phyloP scores from a whole-genome alignment of 2,329 filamentous ascomycete species.

The Xylariaceae sp. region DNA sequence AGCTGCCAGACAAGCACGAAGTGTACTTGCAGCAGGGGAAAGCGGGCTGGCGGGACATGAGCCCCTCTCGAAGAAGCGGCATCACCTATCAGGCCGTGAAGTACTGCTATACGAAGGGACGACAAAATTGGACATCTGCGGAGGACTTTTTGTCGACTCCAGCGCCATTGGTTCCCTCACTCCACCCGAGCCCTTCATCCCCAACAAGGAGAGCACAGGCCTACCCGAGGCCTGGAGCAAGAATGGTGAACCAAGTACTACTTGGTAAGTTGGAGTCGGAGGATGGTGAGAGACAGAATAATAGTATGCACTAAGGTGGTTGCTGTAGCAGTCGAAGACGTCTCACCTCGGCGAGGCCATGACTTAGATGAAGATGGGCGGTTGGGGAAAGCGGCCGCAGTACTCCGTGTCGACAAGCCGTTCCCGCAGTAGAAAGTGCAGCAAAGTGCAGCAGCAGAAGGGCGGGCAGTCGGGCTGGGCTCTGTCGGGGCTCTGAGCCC shows the following conservation, averaged over 20 bases:
- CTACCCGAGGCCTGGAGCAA: not conserved
- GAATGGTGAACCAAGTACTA: not conserved
- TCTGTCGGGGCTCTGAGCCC: no score
- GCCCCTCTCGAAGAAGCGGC: not conserved
- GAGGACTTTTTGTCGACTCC: slow-evolving; percentile 16
- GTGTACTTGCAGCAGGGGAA: not conserved
- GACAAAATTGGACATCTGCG: slow-evolving; percentile 15
- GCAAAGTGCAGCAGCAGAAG: no score
- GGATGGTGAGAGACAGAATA: not conserved
- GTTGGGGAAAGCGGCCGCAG: no score
- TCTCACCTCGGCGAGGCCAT: no score
- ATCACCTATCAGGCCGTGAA: no score
- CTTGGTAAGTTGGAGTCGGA: not conserved
- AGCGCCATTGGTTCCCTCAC: slow-evolving; percentile 1
- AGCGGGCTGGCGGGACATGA: not conserved
- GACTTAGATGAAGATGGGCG: no score
- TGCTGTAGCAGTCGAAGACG: not conserved
- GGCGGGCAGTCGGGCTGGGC: no score
- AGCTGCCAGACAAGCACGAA: not conserved
- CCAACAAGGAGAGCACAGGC: not conserved
- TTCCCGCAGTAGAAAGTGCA: no score
- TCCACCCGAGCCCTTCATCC: not conserved
- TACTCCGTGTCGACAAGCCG: no score
- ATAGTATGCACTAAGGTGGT: not conserved
- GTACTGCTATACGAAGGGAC: slow-evolving; percentile 2